Base-by-base conservation (phyloP, 345 rosid genomes). In the Garcia nutans region DNA sequence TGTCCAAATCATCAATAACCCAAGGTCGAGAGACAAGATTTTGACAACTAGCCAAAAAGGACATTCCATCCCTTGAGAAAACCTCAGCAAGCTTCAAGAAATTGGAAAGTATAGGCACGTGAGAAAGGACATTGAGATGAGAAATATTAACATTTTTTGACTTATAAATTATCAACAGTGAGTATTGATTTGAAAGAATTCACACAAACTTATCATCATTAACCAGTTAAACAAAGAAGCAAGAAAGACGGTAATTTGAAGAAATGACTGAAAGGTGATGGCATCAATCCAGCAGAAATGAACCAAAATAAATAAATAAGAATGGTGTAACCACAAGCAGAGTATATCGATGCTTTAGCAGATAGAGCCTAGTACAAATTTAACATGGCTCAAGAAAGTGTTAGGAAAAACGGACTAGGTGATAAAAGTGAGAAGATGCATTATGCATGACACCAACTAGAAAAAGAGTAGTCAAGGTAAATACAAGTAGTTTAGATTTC, bases 41-140 rank as follows among this genome's bases (percentile, higher is more conserved):
- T 82, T 96, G 97, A 86, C 91, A 92, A 65, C 94, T 96, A 76
- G 98, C 97, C 79, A 91, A 79, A 74, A 96, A 96, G 42, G 99
- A 91, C 93, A 96, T 93, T n/a, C 98, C 97, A 60, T 96, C 97
- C 78, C 22, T 96, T 10, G 97, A 92, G 87, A 96, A 96, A 55
- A 93, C 95, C 91, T 96, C 98, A 22, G 99, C 98, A 78, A 96
- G 98, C 99, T 96, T 84, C 84, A 84, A 55, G 13, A 80, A 71
- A 67, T 74, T 56, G 54, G 19, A 74, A 82, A 54, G 64, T 20
- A n/a, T 45, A 20, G n/a, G 37, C 37, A 68, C 50, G 15, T 59
- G 24, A 68, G 81, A 65, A 52, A 70, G 37, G 68, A 73, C 45
- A 57, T 0, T 49, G 24, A 67, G 24, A 24, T 19, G 47, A 59